Evolutionary conservation across 2,329 filamentous ascomycete genomes (phyloP).

Genomic region (Aureobasidium zeae): DNA sequence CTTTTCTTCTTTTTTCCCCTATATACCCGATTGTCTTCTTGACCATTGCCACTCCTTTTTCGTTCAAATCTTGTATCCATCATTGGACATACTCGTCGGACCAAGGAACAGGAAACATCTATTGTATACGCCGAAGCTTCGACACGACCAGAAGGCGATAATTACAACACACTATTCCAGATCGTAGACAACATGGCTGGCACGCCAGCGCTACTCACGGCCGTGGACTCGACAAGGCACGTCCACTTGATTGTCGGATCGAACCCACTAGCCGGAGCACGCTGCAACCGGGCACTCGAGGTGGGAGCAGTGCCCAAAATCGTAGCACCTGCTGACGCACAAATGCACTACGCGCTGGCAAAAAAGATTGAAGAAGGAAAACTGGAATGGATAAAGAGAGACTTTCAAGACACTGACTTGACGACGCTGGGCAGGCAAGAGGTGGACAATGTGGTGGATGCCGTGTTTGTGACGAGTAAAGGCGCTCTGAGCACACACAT

Average conservation of each 20-base stretch:
- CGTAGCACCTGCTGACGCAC: constrained; percentile 56
- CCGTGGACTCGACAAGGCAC: constrained; percentile 59
- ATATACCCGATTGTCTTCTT: not conserved
- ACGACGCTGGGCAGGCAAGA: constrained; percentile 70
- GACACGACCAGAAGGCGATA: constrained; percentile 8
- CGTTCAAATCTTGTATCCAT: not conserved
- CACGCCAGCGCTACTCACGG: constrained; percentile 57
- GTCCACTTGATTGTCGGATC: constrained; percentile 79
- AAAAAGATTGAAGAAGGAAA: constrained; percentile 57
- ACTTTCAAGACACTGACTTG: constrained; percentile 63
- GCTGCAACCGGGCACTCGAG: constrained; percentile 69
- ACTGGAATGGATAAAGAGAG: constrained; percentile 55
- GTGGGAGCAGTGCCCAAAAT: constrained; percentile 75
- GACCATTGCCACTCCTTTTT: constrained; percentile 10
- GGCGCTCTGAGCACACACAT: constrained; percentile 49
- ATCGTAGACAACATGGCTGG: constrained; percentile 11
- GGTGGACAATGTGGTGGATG: constrained; percentile 70
- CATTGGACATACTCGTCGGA: not conserved
- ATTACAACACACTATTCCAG: too few species aligned
- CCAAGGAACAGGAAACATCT: not conserved
- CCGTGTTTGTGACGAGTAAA: constrained; percentile 73
- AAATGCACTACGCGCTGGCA: constrained; percentile 50
- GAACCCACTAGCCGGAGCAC: constrained; percentile 75
- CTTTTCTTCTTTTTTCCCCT: not conserved
- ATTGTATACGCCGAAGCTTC: constrained; percentile 3